phyloP scores from a whole-genome alignment of 495 filamentous ascomycete genomes.

The Penicillium daleae region DNA sequence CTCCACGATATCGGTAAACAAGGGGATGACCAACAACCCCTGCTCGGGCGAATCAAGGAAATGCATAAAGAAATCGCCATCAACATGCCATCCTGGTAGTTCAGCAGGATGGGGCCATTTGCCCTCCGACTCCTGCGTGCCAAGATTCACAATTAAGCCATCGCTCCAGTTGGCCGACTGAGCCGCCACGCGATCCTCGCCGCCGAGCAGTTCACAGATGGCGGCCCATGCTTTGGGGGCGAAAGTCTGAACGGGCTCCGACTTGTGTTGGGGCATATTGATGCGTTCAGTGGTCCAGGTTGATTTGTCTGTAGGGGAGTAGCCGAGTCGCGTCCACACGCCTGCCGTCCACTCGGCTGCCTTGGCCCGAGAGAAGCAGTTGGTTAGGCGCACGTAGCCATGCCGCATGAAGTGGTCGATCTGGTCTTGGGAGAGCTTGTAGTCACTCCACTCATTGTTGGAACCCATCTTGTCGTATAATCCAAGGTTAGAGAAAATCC shows the following conservation, averaged over 20 bases:
- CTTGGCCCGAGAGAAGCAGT: slow-evolving; percentile 66
- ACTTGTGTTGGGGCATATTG: slow-evolving; percentile 66
- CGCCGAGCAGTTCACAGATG: slow-evolving; percentile 72
- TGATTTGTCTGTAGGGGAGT: slow-evolving; percentile 65
- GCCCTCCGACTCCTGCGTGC: slow-evolving; percentile 57
- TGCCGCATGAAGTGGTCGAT: slow-evolving; percentile 68
- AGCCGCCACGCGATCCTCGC: slow-evolving; percentile 59
- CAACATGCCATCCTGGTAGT: slow-evolving; percentile 70
- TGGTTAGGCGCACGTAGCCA: slow-evolving; percentile 63
- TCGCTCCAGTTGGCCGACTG: slow-evolving; percentile 64
- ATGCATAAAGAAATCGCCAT: slow-evolving; percentile 78
- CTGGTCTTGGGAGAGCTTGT: slow-evolving; percentile 58
- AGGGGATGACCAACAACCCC: slow-evolving; percentile 68
- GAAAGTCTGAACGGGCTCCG: slow-evolving; percentile 58
- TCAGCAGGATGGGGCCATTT: slow-evolving; percentile 52
- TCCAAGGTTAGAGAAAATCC: neutral
- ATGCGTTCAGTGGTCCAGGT: slow-evolving; percentile 66
- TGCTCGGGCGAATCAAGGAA: slow-evolving; percentile 77
- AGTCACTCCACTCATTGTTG: neutral
- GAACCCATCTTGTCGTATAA: neutral
- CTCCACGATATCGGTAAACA: slow-evolving; percentile 66
- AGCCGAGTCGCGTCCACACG: slow-evolving; percentile 71
- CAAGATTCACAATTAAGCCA: slow-evolving; percentile 74
- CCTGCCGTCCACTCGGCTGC: slow-evolving; percentile 58
- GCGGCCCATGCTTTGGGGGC: slow-evolving; percentile 71